These are phyloP conservation scores for Arthrobotrys megalospora DNA, from an alignment of 2,329 filamentous ascomycete species.

Conservation along the genomic window DNA sequence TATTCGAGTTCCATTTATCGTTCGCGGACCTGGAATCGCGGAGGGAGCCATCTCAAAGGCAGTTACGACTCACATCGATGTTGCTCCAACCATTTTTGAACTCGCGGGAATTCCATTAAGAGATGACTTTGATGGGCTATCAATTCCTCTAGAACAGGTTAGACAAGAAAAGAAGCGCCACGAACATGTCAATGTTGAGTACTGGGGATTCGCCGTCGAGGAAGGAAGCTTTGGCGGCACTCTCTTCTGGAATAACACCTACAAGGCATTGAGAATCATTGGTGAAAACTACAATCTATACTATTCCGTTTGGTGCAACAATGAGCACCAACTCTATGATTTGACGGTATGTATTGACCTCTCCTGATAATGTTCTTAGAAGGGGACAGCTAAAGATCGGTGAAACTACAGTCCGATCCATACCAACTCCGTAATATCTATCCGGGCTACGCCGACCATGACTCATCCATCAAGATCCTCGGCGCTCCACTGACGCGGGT, in stretches of 20 bases:
- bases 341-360: slow-evolving; percentile 69
- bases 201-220: slow-evolving; percentile 70
- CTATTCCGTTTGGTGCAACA: slow-evolving; percentile 79
- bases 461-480: slow-evolving; percentile 64
- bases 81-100: slow-evolving; percentile 75
- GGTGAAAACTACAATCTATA: slow-evolving; percentile 74
- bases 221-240: slow-evolving; percentile 65
- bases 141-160: slow-evolving; percentile 68
- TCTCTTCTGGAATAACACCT: slow-evolving; percentile 71
- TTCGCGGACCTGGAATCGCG: slow-evolving; percentile 74
- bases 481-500: slow-evolving; percentile 68
- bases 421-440: slow-evolving; percentile 71
- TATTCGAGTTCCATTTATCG: slow-evolving; percentile 74
- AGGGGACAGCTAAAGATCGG: background rate
- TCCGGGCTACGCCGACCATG: slow-evolving; percentile 62
- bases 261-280: slow-evolving; percentile 75
- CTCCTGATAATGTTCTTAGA: background rate
- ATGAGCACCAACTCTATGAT: slow-evolving; percentile 78
- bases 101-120: slow-evolving; percentile 68
- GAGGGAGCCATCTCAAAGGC: slow-evolving; percentile 68
- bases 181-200: slow-evolving; percentile 75
- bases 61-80: slow-evolving; percentile 76
- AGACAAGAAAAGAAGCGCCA: slow-evolving; percentile 66
- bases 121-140: slow-evolving; percentile 73
- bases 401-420: slow-evolving; percentile 69